Evolutionary conservation across 176 grass and related monocot genomes (phyloP).

Genomic region (Eragrostis curvula): DNA sequence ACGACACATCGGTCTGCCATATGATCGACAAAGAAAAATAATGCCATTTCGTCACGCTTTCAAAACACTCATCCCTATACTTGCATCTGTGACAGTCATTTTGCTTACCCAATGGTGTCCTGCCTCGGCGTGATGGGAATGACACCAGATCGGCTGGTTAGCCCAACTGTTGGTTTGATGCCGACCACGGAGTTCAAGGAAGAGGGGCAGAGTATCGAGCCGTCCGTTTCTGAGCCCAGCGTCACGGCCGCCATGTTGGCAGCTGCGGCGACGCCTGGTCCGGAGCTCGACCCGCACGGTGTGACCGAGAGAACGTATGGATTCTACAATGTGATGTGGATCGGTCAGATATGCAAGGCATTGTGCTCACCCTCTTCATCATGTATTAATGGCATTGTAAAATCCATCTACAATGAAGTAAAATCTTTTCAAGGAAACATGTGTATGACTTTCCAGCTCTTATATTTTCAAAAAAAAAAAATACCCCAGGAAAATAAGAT

Average conservation of each 20-base stretch:
- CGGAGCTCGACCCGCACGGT: conserved; percentile 65
- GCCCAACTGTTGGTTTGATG: conserved; percentile 60
- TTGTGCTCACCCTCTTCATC: too few species aligned
- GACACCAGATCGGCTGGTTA: conserved; percentile 65
- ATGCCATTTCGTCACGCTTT: too few species aligned
- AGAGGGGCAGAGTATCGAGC: conserved; percentile 68
- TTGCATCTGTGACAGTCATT: too few species aligned
- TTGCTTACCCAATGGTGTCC: conserved; percentile 59
- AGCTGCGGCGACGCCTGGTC: conserved; percentile 55
- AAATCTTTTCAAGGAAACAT: too few species aligned
- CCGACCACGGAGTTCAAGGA: conserved; percentile 58
- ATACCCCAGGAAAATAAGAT: too few species aligned
- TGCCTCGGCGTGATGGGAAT: conserved; percentile 53
- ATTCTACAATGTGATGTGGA: conserved; percentile 18
- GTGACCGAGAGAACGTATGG: conserved; percentile 42
- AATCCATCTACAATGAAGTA: too few species aligned
- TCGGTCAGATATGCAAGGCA: too few species aligned
- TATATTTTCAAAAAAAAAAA: too few species aligned
- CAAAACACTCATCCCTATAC: too few species aligned
- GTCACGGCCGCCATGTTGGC: conserved; percentile 75
- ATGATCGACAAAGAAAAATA: neutral
- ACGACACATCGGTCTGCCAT: conserved; percentile 54
- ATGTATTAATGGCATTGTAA: too few species aligned
- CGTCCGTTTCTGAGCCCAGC: conserved; percentile 69
- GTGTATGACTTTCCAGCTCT: too few species aligned